Percentiles rank a stretch among this genome's conserved stretches.
These are phyloP conservation scores for Pleurotus citrinopileatus DNA, from an alignment of 768 basidiomycete genomes.

Conservation along the genomic window DNA sequence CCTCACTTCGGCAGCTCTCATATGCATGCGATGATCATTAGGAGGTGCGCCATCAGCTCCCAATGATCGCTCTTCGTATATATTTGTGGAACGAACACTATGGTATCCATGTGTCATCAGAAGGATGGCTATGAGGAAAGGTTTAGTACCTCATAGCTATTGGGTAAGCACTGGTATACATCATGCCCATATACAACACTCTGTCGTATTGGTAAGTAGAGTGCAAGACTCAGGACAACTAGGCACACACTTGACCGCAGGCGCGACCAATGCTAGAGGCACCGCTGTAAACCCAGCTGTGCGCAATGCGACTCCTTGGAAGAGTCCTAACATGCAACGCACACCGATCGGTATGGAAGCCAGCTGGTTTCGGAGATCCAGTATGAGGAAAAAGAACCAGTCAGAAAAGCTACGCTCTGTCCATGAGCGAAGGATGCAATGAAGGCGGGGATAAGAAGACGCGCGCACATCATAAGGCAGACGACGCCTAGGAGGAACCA, in stretches of 20 bases:
- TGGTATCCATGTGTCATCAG: background rate
- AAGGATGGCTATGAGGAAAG: background rate
- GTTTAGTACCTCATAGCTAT: slow-evolving; percentile 69
- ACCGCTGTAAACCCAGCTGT: slow-evolving; percentile 85
- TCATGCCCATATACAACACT: slow-evolving; percentile 69
- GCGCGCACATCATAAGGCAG: slow-evolving; percentile 56
- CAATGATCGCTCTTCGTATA: slow-evolving; percentile 90
- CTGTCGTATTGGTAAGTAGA: background rate
- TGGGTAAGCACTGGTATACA: slow-evolving; percentile 84
- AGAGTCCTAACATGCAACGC: slow-evolving; percentile 67
- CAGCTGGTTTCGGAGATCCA: slow-evolving; percentile 81
- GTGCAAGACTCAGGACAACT: background rate
- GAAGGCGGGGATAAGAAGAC: background rate
- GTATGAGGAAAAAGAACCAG: slow-evolving; percentile 85
- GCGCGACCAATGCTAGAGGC: slow-evolving; percentile 64
- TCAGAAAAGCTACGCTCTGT: slow-evolving; percentile 65
- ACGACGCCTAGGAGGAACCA: slow-evolving; percentile 83
- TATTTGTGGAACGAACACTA: slow-evolving; percentile 88
- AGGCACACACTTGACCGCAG: slow-evolving; percentile 76
- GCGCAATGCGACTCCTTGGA: slow-evolving; percentile 83
- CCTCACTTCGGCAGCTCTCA: slow-evolving; percentile 42
- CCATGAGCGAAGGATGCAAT: too few species aligned
- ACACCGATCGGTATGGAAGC: slow-evolving; percentile 65
- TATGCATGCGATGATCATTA: slow-evolving; percentile 39
- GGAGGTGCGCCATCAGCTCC: slow-evolving; percentile 65